phyloP scores from a whole-genome alignment of 83 land plant genomes.

The Larix sibirica region DNA sequence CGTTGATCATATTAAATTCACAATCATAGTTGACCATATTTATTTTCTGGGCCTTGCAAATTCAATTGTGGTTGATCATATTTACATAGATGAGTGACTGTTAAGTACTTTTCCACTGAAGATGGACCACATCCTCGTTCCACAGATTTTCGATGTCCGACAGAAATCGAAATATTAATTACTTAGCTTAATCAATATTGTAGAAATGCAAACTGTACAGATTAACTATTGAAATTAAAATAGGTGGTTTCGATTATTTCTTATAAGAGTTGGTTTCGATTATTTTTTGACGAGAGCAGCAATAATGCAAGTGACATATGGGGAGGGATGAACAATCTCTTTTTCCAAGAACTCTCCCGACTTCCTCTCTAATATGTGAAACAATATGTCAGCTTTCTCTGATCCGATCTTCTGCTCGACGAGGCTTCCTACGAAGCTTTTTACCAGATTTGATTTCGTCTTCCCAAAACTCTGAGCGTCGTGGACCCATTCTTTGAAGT shows the following conservation, averaged over 20 bases:
- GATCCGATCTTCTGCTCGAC: neutral
- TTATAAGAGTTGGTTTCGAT: neutral
- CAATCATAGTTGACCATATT: too few species aligned
- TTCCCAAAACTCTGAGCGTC: neutral
- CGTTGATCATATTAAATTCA: too few species aligned
- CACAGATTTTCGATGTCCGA: too few species aligned
- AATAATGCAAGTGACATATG: neutral
- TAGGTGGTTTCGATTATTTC: neutral
- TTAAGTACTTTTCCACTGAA: too few species aligned
- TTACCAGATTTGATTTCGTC: neutral
- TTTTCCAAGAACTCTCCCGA: neutral
- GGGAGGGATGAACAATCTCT: neutral
- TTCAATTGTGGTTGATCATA: too few species aligned
- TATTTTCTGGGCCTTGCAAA: too few species aligned
- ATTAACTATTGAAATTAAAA: too few species aligned
- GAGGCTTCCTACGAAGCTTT: constrained; percentile 1
- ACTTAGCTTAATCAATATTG: too few species aligned
- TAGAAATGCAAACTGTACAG: too few species aligned
- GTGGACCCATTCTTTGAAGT: neutral
- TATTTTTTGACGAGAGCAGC: neutral
- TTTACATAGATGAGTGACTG: too few species aligned
- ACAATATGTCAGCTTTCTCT: neutral
- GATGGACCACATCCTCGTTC: too few species aligned
- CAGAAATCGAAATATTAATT: too few species aligned
- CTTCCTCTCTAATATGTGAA: neutral